Evolutionary conservation across 306 rosid species (phyloP).

Genomic region (Ceratonia siliqua): DNA sequence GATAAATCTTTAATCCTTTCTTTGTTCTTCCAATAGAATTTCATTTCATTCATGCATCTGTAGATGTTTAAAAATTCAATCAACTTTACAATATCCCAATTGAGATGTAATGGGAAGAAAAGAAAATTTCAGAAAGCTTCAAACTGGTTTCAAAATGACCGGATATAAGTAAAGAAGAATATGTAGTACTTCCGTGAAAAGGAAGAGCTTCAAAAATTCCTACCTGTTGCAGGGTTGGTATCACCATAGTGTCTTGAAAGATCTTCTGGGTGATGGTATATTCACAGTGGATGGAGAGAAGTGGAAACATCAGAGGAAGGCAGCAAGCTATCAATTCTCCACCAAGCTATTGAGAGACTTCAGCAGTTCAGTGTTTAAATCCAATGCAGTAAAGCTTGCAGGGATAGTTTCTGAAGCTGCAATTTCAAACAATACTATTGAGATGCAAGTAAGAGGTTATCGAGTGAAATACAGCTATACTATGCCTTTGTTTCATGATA

Average conservation of each 20-base stretch:
- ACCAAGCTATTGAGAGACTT: conserved; percentile 56
- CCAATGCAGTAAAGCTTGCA: conserved; percentile 59
- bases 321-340: conserved; percentile 66
- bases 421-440: conserved; percentile 40
- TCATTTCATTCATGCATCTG: no score
- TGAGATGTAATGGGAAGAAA: background rate
- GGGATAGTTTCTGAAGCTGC: conserved; percentile 48
- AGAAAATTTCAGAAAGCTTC: background rate
- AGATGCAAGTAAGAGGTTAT: conserved; percentile 46
- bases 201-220: background rate
- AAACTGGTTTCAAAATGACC: background rate
- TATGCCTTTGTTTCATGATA: background rate
- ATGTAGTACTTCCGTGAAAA: no score
- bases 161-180: background rate
- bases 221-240: conserved; percentile 51
- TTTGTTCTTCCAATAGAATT: no score
- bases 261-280: conserved; percentile 74
- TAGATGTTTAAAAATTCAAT: background rate
- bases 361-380: conserved; percentile 44
- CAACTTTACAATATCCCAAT: background rate
- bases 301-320: conserved; percentile 68
- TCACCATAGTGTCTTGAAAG: conserved; percentile 46
- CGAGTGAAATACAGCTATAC: background rate
- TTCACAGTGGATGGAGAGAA: conserved; percentile 64
- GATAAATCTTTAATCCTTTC: no score